Percentiles rank a stretch among this genome's conserved stretches.
These are phyloP conservation scores for Crassisporium funariophilum DNA, from an alignment of 768 basidiomycete species.

Conservation along the genomic window DNA sequence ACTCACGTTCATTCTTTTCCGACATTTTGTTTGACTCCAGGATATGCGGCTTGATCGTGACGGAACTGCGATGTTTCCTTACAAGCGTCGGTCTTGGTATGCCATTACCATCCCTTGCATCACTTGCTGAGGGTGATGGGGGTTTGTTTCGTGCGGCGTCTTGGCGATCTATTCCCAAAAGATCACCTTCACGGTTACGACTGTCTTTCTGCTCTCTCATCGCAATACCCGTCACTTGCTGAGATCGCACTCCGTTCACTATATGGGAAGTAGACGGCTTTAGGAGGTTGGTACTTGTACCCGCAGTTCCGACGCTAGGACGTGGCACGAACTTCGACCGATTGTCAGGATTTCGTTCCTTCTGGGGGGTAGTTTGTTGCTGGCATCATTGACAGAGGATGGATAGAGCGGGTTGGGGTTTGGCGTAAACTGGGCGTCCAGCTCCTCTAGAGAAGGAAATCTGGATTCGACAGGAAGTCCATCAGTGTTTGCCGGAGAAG, in stretches of 20 bases:
- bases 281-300: slow-evolving; percentile 17
- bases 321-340: slow-evolving; percentile 9
- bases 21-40: neutral
- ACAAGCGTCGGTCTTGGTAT: slow-evolving; percentile 45
- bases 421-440: slow-evolving; percentile 53
- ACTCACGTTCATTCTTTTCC: neutral
- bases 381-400: slow-evolving; percentile 19
- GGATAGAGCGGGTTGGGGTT: slow-evolving; percentile 25
- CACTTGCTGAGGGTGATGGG: neutral
- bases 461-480: slow-evolving; percentile 64
- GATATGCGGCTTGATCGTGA: slow-evolving; percentile 47
- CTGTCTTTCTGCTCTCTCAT: slow-evolving; percentile 44
- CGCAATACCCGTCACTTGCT: slow-evolving; percentile 55
- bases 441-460: slow-evolving; percentile 86
- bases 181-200: slow-evolving; percentile 9
- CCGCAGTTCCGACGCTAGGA: slow-evolving; percentile 14
- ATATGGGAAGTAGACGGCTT: slow-evolving; percentile 26
- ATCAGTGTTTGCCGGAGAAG: slow-evolving; percentile 29
- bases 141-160: too few species aligned
- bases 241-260: slow-evolving; percentile 50
- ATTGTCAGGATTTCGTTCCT: slow-evolving; percentile 3
- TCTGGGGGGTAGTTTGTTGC: slow-evolving; percentile 12
- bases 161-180: too few species aligned
- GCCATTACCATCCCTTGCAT: neutral
- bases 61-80: slow-evolving; percentile 50